Conservation (phyloP, 2,329 filamentous ascomycete species). For the Ambrosiella xylebori region DNA sequence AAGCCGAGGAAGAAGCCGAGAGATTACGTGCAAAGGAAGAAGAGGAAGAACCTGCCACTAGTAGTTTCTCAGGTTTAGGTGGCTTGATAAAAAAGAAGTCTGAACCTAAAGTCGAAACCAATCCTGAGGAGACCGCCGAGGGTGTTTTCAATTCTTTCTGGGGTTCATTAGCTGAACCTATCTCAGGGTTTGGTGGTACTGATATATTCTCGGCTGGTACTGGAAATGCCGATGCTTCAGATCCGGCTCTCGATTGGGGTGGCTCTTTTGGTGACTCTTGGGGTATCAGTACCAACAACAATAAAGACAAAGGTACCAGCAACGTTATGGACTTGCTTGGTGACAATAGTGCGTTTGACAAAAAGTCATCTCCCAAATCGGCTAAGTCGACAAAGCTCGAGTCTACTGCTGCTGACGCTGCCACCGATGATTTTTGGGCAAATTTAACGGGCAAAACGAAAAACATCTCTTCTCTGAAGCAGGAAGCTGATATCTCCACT, state of each 20-base stretch:
- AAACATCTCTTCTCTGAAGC: neutral
- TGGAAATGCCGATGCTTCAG: neutral
- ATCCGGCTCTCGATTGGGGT: neutral
- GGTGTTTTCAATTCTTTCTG: constrained; percentile 7
- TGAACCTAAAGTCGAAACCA: neutral
- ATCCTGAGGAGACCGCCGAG: neutral
- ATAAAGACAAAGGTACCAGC: neutral
- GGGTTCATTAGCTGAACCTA: neutral
- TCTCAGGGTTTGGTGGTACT: neutral
- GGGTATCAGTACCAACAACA: constrained; percentile 6
- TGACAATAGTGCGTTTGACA: neutral
- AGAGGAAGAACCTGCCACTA: constrained; percentile 18
- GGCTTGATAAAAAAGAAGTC: constrained; percentile 3
- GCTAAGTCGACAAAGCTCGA: neutral
- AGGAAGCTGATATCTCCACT: neutral
- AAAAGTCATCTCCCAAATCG: neutral
- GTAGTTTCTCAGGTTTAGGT: constrained; percentile 1
- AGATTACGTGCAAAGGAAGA: constrained; percentile 13
- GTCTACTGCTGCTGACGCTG: neutral
- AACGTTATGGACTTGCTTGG: neutral
- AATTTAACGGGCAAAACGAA: neutral
- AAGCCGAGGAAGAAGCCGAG: constrained; percentile 9
- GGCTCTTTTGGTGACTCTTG: constrained; percentile 9
- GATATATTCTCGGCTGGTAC: neutral
- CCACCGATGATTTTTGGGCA: neutral